Conservation (phyloP, 2,329 filamentous ascomycete genomes). For the Pseudogymnoascus sp. region DNA sequence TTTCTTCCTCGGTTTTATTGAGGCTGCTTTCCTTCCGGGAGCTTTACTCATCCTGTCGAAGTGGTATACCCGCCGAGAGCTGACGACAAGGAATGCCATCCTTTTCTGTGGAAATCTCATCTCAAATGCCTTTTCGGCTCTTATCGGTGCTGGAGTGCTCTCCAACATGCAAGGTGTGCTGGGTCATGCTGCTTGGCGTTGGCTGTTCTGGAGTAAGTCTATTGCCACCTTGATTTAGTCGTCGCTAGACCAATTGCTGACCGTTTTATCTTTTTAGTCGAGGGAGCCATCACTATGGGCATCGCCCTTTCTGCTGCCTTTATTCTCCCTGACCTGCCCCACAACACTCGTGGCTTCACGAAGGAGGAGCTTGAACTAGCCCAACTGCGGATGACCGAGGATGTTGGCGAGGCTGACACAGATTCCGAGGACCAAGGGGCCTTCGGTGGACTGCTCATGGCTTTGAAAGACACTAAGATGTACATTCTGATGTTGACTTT, state of each 20-base stretch:
- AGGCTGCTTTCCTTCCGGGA: conserved; percentile 60
- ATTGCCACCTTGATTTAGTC: conserved; percentile 32
- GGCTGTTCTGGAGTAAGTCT: conserved; percentile 43
- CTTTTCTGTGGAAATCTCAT: conserved; percentile 55
- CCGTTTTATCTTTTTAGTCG: conserved; percentile 33
- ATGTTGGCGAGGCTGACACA: conserved; percentile 50
- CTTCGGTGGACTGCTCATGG: conserved; percentile 51
- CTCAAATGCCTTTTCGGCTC: conserved; percentile 53
- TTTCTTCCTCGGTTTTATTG: conserved; percentile 56
- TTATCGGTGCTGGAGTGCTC: conserved; percentile 53
- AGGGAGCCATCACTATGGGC: conserved; percentile 47
- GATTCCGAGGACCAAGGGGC: conserved; percentile 45
- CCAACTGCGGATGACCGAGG: conserved; percentile 50
- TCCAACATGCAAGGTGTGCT: conserved; percentile 51
- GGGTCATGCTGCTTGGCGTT: conserved; percentile 53
- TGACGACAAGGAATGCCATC: conserved; percentile 49
- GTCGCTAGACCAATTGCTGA: conserved; percentile 39
- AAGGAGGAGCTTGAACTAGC: conserved; percentile 52
- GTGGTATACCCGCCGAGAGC: conserved; percentile 59
- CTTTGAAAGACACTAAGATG: conserved; percentile 54
- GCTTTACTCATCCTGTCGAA: conserved; percentile 58
- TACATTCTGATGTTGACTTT: conserved; percentile 59
- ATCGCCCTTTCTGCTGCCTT: conserved; percentile 43
- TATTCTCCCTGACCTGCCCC: conserved; percentile 49
- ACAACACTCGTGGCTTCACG: conserved; percentile 52